Percentiles rank a stretch among this genome's conserved stretches.
These are phyloP conservation scores for Calonectria pteridis DNA, from an alignment of 2,329 filamentous ascomycete genomes.

Conservation along the genomic window DNA sequence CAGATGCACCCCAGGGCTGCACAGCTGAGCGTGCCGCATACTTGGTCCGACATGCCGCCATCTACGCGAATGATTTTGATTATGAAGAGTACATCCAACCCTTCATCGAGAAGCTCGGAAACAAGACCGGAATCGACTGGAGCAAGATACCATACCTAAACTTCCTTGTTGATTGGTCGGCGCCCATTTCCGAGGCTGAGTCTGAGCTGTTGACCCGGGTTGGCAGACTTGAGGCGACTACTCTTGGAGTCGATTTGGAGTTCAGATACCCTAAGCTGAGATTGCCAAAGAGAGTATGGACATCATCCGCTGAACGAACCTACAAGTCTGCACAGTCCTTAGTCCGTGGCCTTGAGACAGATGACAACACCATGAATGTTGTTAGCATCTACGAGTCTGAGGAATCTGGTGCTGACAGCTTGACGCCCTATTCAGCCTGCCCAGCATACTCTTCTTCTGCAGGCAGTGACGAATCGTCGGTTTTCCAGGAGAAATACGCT, in stretches of 20 bases:
- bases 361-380: conserved; percentile 66
- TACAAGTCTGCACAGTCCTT: conserved; percentile 69
- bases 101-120: conserved; percentile 69
- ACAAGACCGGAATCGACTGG: conserved; percentile 69
- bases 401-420: conserved; percentile 67
- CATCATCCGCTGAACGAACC: conserved; percentile 73
- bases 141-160: conserved; percentile 64
- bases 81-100: conserved; percentile 69
- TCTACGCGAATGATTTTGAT: conserved; percentile 71
- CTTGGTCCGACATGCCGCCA: conserved; percentile 70
- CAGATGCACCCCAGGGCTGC: conserved; percentile 61
- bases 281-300: conserved; percentile 69
- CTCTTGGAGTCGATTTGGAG: conserved; percentile 69
- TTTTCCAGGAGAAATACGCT: conserved; percentile 68
- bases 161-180: conserved; percentile 69
- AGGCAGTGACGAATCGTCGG: conserved; percentile 66
- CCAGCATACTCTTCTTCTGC: conserved; percentile 70
- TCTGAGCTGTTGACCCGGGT: conserved; percentile 71
- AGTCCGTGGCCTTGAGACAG: conserved; percentile 66
- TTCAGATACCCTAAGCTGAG: conserved; percentile 69
- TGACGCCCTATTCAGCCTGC: conserved; percentile 76
- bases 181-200: conserved; percentile 69
- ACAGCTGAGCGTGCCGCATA: conserved; percentile 65
- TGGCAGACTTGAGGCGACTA: conserved; percentile 70
- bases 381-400: conserved; percentile 68